Evolutionary conservation across 768 basidiomycete genomes (phyloP).

Genomic region (Amanita subjunquillea): DNA sequence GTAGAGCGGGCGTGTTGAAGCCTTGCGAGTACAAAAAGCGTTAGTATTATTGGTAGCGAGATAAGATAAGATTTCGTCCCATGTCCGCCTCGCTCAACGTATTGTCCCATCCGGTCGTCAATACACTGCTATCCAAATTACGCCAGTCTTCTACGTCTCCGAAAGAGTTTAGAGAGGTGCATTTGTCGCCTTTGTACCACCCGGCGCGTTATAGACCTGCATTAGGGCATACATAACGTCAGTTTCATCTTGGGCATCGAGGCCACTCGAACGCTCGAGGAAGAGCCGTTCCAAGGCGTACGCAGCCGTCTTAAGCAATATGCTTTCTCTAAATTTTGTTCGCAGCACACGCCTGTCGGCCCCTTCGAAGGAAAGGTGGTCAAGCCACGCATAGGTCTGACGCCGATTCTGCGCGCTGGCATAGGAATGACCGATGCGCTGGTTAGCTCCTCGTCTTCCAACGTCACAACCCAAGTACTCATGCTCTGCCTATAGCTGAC

Average conservation of each 20-base stretch:
- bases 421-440: constrained; percentile 89
- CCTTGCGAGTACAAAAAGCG: constrained; percentile 87
- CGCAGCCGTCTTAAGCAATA: constrained; percentile 14
- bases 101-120: constrained; percentile 63
- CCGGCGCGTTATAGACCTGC: background rate
- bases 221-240: constrained; percentile 64
- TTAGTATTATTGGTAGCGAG: no score
- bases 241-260: constrained; percentile 78
- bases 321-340: background rate
- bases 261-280: constrained; percentile 59
- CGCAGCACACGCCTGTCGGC: constrained; percentile 69
- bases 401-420: constrained; percentile 89
- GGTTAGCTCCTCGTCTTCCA: constrained; percentile 16
- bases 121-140: constrained; percentile 63
- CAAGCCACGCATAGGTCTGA: constrained; percentile 72
- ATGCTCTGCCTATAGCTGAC: constrained; percentile 31
- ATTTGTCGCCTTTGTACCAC: background rate
- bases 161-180: constrained; percentile 74
- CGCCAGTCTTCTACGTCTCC: constrained; percentile 48
- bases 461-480: background rate
- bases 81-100: constrained; percentile 19
- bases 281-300: constrained; percentile 56
- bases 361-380: constrained; percentile 69
- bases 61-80: background rate
- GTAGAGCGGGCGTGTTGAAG: constrained; percentile 53